Evolutionary conservation across 495 filamentous ascomycete species (phyloP).

Genomic region (Immersiella caudata): DNA sequence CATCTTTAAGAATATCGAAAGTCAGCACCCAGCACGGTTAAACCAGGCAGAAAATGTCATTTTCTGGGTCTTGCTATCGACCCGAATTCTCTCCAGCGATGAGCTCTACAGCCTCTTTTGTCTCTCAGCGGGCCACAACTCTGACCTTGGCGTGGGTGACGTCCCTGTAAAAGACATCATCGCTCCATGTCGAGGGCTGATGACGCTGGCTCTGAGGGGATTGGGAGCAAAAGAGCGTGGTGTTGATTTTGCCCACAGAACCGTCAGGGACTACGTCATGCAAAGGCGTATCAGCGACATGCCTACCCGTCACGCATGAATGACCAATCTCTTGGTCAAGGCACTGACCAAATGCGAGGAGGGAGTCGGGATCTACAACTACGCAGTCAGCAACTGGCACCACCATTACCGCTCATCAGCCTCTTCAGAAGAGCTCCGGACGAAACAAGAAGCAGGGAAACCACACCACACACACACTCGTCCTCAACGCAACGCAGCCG

Average conservation of each 20-base stretch:
- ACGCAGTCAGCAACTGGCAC: constrained; percentile 1
- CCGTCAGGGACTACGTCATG: too few relatives aligned
- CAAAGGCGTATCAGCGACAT: too few relatives aligned
- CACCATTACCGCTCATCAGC: neutral
- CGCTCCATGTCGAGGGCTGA: too few relatives aligned
- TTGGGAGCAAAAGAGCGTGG: too few relatives aligned
- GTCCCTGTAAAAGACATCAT: neutral
- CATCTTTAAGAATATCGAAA: neutral
- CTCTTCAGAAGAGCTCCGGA: too few relatives aligned
- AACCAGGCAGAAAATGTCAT: neutral
- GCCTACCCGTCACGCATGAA: too few relatives aligned
- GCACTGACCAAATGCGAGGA: neutral
- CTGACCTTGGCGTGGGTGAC: neutral
- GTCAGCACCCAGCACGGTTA: neutral
- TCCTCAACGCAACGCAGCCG: neutral
- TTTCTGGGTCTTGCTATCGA: neutral
- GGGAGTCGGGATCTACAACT: neutral
- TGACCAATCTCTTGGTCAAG: too few relatives aligned
- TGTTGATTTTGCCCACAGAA: too few relatives aligned
- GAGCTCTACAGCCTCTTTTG: neutral
- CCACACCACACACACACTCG: too few relatives aligned
- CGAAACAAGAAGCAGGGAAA: too few relatives aligned
- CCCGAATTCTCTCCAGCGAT: neutral
- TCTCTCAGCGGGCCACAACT: neutral
- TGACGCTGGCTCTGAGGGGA: too few relatives aligned